Evolutionary conservation across 129 eudicot genomes (phyloP).

Genomic region (Chrysanthemum lavandulifolium): DNA sequence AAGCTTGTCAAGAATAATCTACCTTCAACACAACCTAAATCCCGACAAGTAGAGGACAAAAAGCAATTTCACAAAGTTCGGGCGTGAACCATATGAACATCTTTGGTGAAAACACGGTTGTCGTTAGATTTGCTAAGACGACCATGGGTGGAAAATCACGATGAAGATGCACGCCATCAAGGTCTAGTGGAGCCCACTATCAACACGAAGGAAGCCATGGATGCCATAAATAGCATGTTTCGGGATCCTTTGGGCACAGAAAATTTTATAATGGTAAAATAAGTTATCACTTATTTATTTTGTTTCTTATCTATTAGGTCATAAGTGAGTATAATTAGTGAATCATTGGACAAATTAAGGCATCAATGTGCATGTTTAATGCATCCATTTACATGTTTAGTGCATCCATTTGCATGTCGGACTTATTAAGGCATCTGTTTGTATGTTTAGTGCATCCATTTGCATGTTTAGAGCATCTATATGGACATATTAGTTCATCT

Average conservation of each 20-base stretch:
- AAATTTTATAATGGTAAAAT: background rate
- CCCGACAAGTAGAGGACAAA: conserved; percentile 22
- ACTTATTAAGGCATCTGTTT: too few relatives aligned
- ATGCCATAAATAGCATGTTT: conserved; percentile 91
- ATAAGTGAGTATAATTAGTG: too few relatives aligned
- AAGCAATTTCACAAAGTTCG: conserved; percentile 30
- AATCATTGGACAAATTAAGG: too few relatives aligned
- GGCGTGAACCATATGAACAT: conserved; percentile 28
- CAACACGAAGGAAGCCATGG: conserved; percentile 89
- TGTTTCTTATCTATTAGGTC: too few relatives aligned
- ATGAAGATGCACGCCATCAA: conserved; percentile 95
- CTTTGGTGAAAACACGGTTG: conserved; percentile 72
- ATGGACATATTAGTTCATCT: too few relatives aligned
- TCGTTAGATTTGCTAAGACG: conserved; percentile 70
- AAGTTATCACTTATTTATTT: too few relatives aligned
- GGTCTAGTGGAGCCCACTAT: conserved; percentile 97
- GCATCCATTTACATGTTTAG: too few relatives aligned
- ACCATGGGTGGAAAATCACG: conserved; percentile 74
- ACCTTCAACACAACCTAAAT: conserved; percentile 20
- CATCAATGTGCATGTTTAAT: too few relatives aligned
- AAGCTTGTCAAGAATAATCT: conserved; percentile 24
- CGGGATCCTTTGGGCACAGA: conserved; percentile 82
- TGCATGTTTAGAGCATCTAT: too few relatives aligned
- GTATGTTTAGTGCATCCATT: too few relatives aligned
- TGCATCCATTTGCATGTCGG: too few relatives aligned